Evolutionary conservation across 805 yeast species (phyloP).

Genomic region (Starmerella stigmatis): DNA sequence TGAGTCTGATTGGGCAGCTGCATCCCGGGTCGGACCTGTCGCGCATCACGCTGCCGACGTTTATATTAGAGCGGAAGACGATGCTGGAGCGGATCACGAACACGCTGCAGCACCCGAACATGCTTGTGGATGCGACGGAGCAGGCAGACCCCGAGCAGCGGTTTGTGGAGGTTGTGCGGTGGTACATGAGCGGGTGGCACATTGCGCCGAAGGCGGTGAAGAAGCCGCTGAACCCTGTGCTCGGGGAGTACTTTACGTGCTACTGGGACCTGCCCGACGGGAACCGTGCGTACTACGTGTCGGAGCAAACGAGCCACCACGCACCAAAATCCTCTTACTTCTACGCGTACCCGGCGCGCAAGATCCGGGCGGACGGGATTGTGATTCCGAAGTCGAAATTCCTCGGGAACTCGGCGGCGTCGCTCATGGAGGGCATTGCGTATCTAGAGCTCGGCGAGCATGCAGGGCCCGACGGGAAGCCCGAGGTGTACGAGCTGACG

Average conservation of each 20-base stretch:
- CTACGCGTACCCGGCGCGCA: conserved; percentile 68
- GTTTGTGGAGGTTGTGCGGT: conserved; percentile 62
- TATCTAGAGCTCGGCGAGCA: conserved; percentile 46
- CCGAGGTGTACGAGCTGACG: conserved; percentile 71
- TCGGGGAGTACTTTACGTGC: conserved; percentile 84
- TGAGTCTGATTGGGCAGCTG: conserved; percentile 81
- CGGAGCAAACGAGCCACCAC: conserved; percentile 96
- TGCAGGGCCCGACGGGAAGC: conserved; percentile 33
- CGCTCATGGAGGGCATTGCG: conserved; percentile 89
- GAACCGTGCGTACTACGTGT: conserved; percentile 63
- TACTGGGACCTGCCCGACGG: conserved; percentile 81
- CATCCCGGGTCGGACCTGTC: conserved; percentile 88
- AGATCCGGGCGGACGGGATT: conserved; percentile 80
- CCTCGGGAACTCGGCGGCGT: conserved; percentile 92
- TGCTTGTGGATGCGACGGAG: conserved; percentile 58
- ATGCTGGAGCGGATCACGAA: conserved; percentile 95
- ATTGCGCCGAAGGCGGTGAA: conserved; percentile 98
- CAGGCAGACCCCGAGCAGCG: conserved; percentile 52
- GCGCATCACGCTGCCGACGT: conserved; percentile 88
- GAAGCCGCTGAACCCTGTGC: conserved; percentile 88
- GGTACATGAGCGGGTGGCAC: conserved; percentile 96
- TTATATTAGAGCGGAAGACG: conserved; percentile 85
- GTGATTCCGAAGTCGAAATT: conserved; percentile 80
- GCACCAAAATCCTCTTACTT: conserved; percentile 97
- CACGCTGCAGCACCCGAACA: conserved; percentile 62